These are phyloP conservation scores for Yamadazyma atmosphaerica DNA, from an alignment of 1,139 yeast species.

Conservation along the genomic window DNA sequence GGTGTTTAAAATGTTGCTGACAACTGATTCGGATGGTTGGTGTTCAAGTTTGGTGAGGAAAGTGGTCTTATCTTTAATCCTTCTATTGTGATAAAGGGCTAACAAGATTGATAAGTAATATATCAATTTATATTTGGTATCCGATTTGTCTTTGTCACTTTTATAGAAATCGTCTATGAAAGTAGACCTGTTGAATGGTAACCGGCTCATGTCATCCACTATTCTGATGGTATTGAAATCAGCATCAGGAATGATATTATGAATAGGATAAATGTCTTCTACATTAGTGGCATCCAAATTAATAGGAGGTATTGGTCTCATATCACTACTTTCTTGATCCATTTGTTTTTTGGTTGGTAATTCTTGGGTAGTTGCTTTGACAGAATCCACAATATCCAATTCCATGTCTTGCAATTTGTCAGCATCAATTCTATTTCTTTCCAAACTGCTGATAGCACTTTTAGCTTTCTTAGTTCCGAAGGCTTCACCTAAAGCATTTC, in stretches of 20 bases:
- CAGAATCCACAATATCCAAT: conserved; percentile 78
- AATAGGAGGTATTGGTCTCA: conserved; percentile 83
- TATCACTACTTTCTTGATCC: conserved; percentile 53
- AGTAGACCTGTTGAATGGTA: conserved; percentile 51
- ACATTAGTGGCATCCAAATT: conserved; percentile 75
- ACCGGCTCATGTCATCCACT: conserved; percentile 47
- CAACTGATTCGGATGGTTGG: conserved; percentile 67
- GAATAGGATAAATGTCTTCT: conserved; percentile 78
- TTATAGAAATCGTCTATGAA: conserved; percentile 19
- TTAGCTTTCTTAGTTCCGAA: conserved; percentile 97
- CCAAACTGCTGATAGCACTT: conserved; percentile 79
- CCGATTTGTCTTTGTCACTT: conserved; percentile 53
- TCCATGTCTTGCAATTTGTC: conserved; percentile 74
- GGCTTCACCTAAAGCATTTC: conserved; percentile 88
- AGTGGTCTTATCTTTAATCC: conserved; percentile 59
- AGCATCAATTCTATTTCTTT: conserved; percentile 83
- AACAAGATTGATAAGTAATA: conserved; percentile 78
- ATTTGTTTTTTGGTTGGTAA: conserved; percentile 70
- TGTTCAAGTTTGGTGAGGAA: conserved; percentile 59
- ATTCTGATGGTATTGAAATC: conserved; percentile 70
- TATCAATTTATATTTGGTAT: conserved; percentile 64
- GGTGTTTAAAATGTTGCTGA: conserved; percentile 71
- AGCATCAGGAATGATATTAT: conserved; percentile 63
- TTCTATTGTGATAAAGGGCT: conserved; percentile 76
- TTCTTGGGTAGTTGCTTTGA: conserved; percentile 65